Base-by-base conservation (phyloP, 768 basidiomycete species). In the Boletus rufocinnamomeus region DNA sequence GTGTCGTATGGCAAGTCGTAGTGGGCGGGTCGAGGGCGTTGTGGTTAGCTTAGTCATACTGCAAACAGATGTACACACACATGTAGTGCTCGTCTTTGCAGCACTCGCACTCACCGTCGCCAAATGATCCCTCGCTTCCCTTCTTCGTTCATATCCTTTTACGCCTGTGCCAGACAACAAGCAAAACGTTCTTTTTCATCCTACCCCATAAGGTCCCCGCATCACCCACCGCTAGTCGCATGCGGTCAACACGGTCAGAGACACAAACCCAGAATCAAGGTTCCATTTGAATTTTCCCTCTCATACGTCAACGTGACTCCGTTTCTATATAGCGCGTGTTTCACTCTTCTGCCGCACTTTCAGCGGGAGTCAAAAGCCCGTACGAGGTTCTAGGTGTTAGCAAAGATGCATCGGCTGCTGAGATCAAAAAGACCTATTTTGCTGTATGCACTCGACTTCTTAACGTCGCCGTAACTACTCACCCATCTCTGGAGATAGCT, bases 341-440 rank as follows among this genome's bases (percentile, higher is more conserved):
- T 67, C 94, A 96, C 76, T 79, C 87, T 8, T 86, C 93, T 27
- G 67, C 79, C 25, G 75, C 82, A 23, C 68, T 71, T 45, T 73
- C 76, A 54, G 77, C 79, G 28, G 81, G 83, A 9, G 71, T 82
- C 19, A 95, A 91, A 74, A 88, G 93, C 71, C 97, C 97, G 2
- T 99, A 99, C 74, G 75, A 88, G 32, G 88, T 93, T n/a, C 76
- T 99, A 11, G 96, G 97, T 27, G 88, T 98, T 9, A 82, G 81
- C 66, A 86, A 85, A 65, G 93, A 94, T 73, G 91, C 96, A 47
- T 80, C 85, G 23, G 72, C 86, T 28, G 84, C 88, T 23, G 94
- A 98, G 64, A 98, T 99, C 68, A 99, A 99, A 85, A 98, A 98
- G 77, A 83, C 84, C 3, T 99, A 99, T 75, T 99, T 98, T 75